phyloP scores from a whole-genome alignment of 2,329 filamentous ascomycete genomes.

The Colletotrichum sp. region DNA sequence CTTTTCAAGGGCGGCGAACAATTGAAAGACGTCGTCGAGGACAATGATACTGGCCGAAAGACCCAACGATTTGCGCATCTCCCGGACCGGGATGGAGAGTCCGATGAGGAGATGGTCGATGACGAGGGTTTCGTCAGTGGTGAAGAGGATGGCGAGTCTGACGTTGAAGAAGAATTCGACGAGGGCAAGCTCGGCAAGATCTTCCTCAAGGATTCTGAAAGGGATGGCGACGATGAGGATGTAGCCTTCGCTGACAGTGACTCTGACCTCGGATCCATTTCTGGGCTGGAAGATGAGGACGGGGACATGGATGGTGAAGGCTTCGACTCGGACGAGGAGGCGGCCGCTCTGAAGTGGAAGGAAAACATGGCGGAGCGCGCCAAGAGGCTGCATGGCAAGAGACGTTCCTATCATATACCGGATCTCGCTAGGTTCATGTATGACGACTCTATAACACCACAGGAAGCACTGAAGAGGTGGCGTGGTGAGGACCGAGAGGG shows the following conservation, averaged over 20 bases:
- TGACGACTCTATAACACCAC: slow-evolving; percentile 76
- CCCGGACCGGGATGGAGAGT: slow-evolving; percentile 63
- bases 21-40: slow-evolving; percentile 59
- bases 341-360: slow-evolving; percentile 84
- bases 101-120: slow-evolving; percentile 39
- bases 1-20: slow-evolving; percentile 82
- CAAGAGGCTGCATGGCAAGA: slow-evolving; percentile 70
- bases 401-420: slow-evolving; percentile 75
- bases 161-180: slow-evolving; percentile 61
- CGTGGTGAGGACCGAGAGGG: slow-evolving; percentile 66
- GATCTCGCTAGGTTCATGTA: slow-evolving; percentile 92
- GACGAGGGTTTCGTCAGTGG: slow-evolving; percentile 61
- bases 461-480: slow-evolving; percentile 82
- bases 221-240: slow-evolving; percentile 67
- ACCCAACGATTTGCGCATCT: slow-evolving; percentile 63
- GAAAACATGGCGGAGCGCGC: slow-evolving; percentile 82
- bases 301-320: slow-evolving; percentile 54
- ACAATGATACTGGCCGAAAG: slow-evolving; percentile 66
- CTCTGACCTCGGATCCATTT: slow-evolving; percentile 92
- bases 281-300: slow-evolving; percentile 55
- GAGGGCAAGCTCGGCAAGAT: slow-evolving; percentile 66
- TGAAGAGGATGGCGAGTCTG: slow-evolving; percentile 55
- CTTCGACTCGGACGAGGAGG: slow-evolving; percentile 68
- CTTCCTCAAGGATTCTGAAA: slow-evolving; percentile 59
- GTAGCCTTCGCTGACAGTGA: slow-evolving; percentile 95